Evolutionary conservation across 345 rosid genomes (phyloP).

Genomic region (Carallia pectinifolia): DNA sequence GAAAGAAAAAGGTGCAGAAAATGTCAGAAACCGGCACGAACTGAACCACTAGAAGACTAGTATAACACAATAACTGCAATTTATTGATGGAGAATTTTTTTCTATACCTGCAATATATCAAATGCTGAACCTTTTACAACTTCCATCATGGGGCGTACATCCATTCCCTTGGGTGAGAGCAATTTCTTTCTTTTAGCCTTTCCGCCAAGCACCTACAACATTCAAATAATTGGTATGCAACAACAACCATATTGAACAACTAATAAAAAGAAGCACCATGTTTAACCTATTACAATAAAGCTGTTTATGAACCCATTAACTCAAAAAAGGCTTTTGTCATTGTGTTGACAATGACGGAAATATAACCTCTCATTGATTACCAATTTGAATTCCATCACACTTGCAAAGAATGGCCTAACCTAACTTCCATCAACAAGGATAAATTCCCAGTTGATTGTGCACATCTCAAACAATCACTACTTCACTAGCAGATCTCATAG

Average conservation of each 20-base stretch:
- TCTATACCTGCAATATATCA: conserved; percentile 84
- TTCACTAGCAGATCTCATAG: too few relatives aligned
- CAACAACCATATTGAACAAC: too few relatives aligned
- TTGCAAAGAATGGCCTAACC: neutral
- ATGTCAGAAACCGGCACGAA: conserved; percentile 10
- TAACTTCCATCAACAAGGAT: neutral
- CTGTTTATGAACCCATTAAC: neutral
- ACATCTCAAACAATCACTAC: neutral
- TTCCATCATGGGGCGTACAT: conserved; percentile 98
- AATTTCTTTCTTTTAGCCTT: conserved; percentile 85
- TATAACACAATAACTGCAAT: too few relatives aligned
- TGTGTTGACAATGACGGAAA: neutral
- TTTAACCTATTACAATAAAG: too few relatives aligned
- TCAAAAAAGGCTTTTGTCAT: too few relatives aligned
- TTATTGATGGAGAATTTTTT: neutral
- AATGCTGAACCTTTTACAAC: conserved; percentile 93
- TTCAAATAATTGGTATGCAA: conserved; percentile 42
- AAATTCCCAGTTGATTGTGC: neutral
- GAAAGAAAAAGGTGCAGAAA: conserved; percentile 1
- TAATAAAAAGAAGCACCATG: too few relatives aligned
- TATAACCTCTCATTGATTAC: neutral
- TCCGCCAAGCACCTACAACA: conserved; percentile 76
- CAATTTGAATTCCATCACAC: neutral
- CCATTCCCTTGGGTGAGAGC: conserved; percentile 79
- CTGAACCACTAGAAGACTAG: neutral